These are phyloP conservation scores for Prunus armeniaca DNA, from an alignment of 306 rosid species.

Conservation along the genomic window DNA sequence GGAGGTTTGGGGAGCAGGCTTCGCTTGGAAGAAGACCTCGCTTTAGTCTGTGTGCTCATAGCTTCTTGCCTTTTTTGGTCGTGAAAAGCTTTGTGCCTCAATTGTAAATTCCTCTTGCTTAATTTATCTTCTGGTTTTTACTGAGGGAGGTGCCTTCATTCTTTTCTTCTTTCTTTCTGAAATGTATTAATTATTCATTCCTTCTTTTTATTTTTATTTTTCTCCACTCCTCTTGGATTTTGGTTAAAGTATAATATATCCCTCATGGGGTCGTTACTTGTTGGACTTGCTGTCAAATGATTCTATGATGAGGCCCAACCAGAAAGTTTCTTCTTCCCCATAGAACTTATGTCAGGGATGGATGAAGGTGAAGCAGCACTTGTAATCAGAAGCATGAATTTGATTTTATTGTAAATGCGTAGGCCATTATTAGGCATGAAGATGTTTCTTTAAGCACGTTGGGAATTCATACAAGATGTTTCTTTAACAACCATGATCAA, in stretches of 20 bases:
- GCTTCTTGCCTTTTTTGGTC: neutral
- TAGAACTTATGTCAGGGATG: no score
- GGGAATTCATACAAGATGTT: no score
- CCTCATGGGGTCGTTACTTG: neutral
- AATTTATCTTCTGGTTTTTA: conserved; percentile 23
- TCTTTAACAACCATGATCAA: no score
- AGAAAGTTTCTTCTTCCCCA: no score
- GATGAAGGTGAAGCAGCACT: no score
- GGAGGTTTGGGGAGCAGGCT: conserved; percentile 36
- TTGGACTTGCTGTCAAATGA: no score
- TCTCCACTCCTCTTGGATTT: neutral
- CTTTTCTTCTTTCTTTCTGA: conserved; percentile 4
- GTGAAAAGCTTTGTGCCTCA: conserved; percentile 31
- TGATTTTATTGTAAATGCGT: no score
- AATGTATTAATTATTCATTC: conserved; percentile 2
- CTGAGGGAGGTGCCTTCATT: conserved; percentile 1
- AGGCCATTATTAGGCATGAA: no score
- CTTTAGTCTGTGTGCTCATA: conserved; percentile 29
- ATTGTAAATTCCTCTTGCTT: conserved; percentile 43
- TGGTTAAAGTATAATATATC: neutral
- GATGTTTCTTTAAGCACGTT: no score
- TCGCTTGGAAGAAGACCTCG: conserved; percentile 38
- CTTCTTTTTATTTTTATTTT: neutral
- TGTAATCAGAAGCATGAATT: no score
- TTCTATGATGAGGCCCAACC: no score